Base-by-base conservation (phyloP, 805 yeast species). In the Sporopachydermia quercuum region DNA sequence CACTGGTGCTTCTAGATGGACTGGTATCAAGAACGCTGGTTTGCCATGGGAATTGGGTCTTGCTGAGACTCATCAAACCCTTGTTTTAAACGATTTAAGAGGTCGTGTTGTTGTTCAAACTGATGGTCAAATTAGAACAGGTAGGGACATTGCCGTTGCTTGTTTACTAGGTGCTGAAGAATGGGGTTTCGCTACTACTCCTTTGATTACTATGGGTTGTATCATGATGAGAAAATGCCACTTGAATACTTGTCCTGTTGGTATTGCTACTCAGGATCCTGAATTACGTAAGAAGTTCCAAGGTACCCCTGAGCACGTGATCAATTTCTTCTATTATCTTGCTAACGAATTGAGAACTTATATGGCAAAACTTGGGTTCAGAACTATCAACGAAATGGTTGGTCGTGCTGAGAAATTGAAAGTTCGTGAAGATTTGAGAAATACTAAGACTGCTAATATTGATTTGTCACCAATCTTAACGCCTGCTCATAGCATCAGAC, bases 1-100 rank as follows among this genome's bases (percentile, higher is more conserved):
- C 68, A 89, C 98, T 43, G 98, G 98, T 77, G 98, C 98, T 43
- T 89, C 96, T 44, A 76, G 93, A 60, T 84, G 93, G 85, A 87
- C 96, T 15, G 91, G 95, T 58, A 86, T 89, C 58, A 87, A 87
- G 60, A 78, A 87, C 57, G 96, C 98, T 43, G 97, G 98, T 62
- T 71, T 89, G 49, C 97, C 98, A 38, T 89, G 98, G 98, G 98
- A 89, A 62, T 72, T 89, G 51, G 98, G 98, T 56, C 71, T 89
- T 47, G 97, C 97, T 43, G 98, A 89, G 66, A 81, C 97, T 15
- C 98, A 89, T 57, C 98, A 89, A 68, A 91, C 98, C 18, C 69
- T 89, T 53, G 98, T 89, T 3, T 70, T 89, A 60, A 89, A 89
- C 60, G 97, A 91, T 57, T 71, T 89, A 61, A 77, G 98, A 70